phyloP scores from a whole-genome alignment of 2,329 filamentous ascomycete species.

The Aspergillus pseudonomiae region DNA sequence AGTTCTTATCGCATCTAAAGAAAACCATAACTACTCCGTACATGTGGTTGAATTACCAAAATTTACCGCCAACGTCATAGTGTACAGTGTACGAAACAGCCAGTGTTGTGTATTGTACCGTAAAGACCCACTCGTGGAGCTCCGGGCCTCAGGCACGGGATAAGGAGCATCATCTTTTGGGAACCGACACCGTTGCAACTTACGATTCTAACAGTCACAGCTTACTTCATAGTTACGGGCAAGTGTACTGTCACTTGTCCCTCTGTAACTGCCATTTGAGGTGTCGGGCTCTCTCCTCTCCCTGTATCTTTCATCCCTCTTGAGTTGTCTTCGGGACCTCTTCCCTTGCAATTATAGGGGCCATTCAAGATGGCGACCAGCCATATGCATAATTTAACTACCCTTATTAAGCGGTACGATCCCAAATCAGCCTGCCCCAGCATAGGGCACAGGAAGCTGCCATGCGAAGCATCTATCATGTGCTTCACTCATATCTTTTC shows the following conservation, averaged over 20 bases:
- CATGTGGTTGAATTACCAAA: neutral
- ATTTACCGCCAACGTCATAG: neutral
- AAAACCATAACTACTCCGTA: neutral
- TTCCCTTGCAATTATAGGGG: conserved; percentile 19
- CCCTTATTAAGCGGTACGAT: conserved; percentile 93
- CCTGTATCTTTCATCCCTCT: conserved; percentile 44
- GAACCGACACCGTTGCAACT: conserved; percentile 22
- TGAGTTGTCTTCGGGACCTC: conserved; percentile 5
- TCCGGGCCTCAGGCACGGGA: conserved; percentile 22
- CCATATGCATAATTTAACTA: conserved; percentile 96
- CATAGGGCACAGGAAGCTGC: neutral
- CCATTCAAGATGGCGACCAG: conserved; percentile 65
- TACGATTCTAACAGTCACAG: conserved; percentile 5
- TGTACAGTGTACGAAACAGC: neutral
- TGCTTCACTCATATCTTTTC: neutral
- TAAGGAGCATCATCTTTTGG: conserved; percentile 27
- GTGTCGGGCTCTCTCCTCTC: conserved; percentile 40
- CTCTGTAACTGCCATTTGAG: neutral
- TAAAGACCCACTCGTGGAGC: conserved; percentile 25
- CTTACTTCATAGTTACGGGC: neutral
- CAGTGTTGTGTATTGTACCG: conserved; percentile 21
- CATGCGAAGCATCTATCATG: neutral
- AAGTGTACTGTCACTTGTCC: neutral
- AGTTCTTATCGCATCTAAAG: conserved; percentile 14
- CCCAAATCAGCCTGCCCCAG: neutral